Conservation (phyloP, 768 basidiomycete species). For the Gyrodon lividus region DNA sequence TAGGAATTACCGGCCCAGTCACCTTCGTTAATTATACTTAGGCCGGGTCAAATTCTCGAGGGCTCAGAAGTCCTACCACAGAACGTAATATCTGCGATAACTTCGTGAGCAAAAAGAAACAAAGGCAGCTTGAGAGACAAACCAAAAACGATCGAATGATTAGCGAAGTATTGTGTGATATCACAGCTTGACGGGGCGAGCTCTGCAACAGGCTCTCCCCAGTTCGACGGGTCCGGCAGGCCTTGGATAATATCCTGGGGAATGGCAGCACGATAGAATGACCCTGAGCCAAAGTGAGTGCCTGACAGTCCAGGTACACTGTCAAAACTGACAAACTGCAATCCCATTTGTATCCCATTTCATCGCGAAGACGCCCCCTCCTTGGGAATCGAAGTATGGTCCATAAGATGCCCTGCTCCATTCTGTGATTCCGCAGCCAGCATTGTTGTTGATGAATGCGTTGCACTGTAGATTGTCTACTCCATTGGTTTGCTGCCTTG, state of each 20-base stretch:
- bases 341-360: conserved; percentile 82
- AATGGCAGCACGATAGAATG: conserved; percentile 77
- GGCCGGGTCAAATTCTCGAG: conserved; percentile 1
- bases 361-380: conserved; percentile 87
- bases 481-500: conserved; percentile 44
- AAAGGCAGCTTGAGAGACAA: conserved; percentile 25
- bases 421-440: conserved; percentile 78
- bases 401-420: conserved; percentile 85
- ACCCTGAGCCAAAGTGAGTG: conserved; percentile 48
- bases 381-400: conserved; percentile 71
- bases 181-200: conserved; percentile 56
- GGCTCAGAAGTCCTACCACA: conserved; percentile 52
- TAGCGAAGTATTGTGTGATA: conserved; percentile 55
- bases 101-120: conserved; percentile 14
- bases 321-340: conserved; percentile 57
- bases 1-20: conserved; percentile 88
- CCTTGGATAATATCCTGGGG: conserved; percentile 64
- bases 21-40: conserved; percentile 38
- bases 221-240: conserved; percentile 60
- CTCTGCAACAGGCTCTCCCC: conserved; percentile 67
- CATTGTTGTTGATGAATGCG: conserved; percentile 51
- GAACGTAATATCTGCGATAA: conserved; percentile 68
- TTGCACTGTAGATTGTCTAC: conserved; percentile 55
- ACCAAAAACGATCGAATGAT: conserved; percentile 80
- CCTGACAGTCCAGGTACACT: background rate